A percentile compares a stretch with the other conserved stretches of the same genome.
These are phyloP conservation scores for Xylaria sp. DNA, from an alignment of 2,329 filamentous ascomycete species.

Conservation along the genomic window DNA sequence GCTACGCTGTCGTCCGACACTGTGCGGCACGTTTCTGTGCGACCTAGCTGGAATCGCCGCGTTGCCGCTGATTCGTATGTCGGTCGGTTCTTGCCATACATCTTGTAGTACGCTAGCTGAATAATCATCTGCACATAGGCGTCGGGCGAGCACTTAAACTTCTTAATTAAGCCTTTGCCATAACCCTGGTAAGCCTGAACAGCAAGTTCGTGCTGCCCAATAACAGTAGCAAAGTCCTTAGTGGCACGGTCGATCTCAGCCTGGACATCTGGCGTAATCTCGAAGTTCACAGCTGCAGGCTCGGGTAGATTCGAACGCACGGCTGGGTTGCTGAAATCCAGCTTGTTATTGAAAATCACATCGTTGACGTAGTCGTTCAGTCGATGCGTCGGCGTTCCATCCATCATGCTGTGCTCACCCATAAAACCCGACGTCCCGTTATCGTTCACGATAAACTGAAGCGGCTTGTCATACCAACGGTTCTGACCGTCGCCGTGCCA, in stretches of 20 bases:
- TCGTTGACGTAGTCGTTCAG: constrained; percentile 95
- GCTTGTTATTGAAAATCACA: constrained; percentile 92
- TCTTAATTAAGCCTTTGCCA: constrained; percentile 98
- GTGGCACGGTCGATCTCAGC: constrained; percentile 82
- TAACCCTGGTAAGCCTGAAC: constrained; percentile 98
- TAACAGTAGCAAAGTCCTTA: constrained; percentile 82
- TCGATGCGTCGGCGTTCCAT: constrained; percentile 96
- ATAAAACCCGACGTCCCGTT: constrained; percentile 98
- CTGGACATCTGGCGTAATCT: constrained; percentile 77
- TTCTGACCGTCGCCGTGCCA: constrained; percentile 98
- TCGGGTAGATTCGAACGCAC: constrained; percentile 87
- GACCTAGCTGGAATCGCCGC: constrained; percentile 93
- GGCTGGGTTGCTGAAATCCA: constrained; percentile 83
- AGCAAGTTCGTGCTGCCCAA: constrained; percentile 87
- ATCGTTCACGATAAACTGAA: constrained; percentile 98
- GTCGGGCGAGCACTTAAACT: constrained; percentile 98
- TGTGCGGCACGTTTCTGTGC: constrained; percentile 93
- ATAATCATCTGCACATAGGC: constrained; percentile 99
- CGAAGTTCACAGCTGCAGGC: constrained; percentile 80
- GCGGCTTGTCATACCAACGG: constrained; percentile 97
- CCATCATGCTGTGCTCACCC: constrained; percentile 99
- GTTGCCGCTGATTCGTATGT: constrained; percentile 98
- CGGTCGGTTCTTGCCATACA: constrained; percentile 97
- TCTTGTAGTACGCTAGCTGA: constrained; percentile 97
- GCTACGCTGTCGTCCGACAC: constrained; percentile 92